phyloP scores from a whole-genome alignment of 2,329 filamentous ascomycete species.

The Fusarium virguliforme region DNA sequence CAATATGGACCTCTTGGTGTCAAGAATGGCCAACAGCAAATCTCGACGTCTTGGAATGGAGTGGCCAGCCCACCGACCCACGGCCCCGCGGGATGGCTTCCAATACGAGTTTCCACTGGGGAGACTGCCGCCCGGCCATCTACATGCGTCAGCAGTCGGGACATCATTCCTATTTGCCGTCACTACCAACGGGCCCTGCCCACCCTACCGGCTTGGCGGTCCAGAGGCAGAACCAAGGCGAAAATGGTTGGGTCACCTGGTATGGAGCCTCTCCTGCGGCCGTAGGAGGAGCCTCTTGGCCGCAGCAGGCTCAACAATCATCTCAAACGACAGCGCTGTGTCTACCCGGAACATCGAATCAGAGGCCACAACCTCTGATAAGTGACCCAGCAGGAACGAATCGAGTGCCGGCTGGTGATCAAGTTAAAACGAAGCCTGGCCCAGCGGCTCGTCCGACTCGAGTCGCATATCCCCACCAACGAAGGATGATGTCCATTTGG shows the following conservation, averaged over 20 bases:
- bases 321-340: background rate
- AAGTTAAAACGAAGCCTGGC: background rate
- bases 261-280: background rate
- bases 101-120: background rate
- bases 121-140: background rate
- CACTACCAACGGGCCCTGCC: background rate
- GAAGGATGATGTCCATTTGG: background rate
- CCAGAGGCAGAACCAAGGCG: background rate
- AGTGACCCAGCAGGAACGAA: background rate
- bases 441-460: background rate
- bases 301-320: background rate
- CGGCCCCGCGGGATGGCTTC: background rate
- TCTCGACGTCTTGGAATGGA: background rate
- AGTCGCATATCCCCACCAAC: background rate
- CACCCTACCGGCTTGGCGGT: background rate
- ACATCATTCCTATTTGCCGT: background rate
- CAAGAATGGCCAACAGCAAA: background rate
- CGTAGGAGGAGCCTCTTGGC: background rate
- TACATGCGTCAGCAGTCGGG: background rate
- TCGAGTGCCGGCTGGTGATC: background rate
- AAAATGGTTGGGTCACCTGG: background rate
- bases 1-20: background rate
- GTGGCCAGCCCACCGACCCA: background rate
- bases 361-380: background rate
- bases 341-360: background rate